Conservation (phyloP, 257 asterid genomes). For the Penstemon davidsonii region DNA sequence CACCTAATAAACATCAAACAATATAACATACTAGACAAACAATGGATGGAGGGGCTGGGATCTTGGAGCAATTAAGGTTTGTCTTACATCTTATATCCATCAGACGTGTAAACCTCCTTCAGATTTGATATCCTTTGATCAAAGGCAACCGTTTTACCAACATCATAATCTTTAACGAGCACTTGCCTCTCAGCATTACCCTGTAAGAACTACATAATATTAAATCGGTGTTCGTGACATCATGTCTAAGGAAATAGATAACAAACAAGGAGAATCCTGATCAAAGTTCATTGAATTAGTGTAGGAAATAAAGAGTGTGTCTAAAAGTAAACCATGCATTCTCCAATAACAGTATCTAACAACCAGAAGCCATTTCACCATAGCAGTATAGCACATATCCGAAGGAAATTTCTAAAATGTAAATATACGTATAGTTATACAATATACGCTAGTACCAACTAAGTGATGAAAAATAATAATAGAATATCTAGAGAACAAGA, state of each 20-base stretch:
- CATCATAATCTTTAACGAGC: constrained; percentile 78
- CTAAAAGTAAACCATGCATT: constrained; percentile 21
- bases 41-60: not conserved
- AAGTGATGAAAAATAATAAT: constrained; percentile 5
- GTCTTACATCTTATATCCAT: constrained; percentile 83
- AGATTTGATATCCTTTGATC: constrained; percentile 66
- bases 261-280: constrained; percentile 14
- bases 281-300: constrained; percentile 9
- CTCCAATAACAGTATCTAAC: constrained; percentile 17
- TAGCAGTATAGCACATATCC: not conserved
- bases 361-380: constrained; percentile 25
- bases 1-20: not conserved
- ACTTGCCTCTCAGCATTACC: constrained; percentile 89
- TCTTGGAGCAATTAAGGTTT: constrained; percentile 17
- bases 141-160: constrained; percentile 74
- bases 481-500: constrained; percentile 6
- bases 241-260: constrained; percentile 20
- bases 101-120: constrained; percentile 83
- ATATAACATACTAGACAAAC: not conserved
- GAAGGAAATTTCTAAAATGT: constrained; percentile 13
- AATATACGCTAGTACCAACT: not conserved
- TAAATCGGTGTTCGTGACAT: constrained; percentile 16
- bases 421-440: constrained; percentile 2
- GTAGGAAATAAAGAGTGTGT: constrained; percentile 2
- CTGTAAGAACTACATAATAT: constrained; percentile 38